These are phyloP conservation scores for Thecaphora frezii DNA, from an alignment of 1,284 basidiomycete species.

Conservation along the genomic window DNA sequence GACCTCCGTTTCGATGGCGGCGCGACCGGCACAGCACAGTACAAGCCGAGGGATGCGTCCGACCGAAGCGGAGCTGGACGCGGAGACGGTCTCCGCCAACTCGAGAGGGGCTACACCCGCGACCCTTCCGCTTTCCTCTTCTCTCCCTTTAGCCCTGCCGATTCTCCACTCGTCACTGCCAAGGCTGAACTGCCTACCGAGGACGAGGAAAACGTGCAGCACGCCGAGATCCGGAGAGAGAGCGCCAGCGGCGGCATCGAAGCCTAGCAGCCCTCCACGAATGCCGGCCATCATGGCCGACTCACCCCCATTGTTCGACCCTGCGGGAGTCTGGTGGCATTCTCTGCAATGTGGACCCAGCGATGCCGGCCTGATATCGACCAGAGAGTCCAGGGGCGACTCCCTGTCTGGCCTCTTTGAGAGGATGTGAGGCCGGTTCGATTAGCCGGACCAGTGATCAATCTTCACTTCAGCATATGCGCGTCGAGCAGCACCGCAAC, in stretches of 20 bases:
- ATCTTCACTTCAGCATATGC: too few relatives aligned
- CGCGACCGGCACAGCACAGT: constrained; percentile 7
- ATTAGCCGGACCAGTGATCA: too few relatives aligned
- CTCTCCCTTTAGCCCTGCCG: constrained; percentile 39
- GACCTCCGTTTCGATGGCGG: constrained; percentile 27
- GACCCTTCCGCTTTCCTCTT: constrained; percentile 42
- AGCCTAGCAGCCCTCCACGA: not conserved
- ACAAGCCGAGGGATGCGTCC: constrained; percentile 13
- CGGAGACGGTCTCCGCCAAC: not conserved
- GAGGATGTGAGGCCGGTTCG: too few relatives aligned
- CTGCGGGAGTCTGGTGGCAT: too few relatives aligned
- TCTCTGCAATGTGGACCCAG: too few relatives aligned
- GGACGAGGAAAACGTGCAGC: not conserved
- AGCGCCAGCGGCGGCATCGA: too few relatives aligned
- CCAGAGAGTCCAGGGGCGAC: too few relatives aligned
- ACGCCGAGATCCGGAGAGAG: not conserved
- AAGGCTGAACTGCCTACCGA: constrained; percentile 24
- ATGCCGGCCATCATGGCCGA: too few relatives aligned
- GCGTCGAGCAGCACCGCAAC: too few relatives aligned
- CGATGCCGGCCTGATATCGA: too few relatives aligned
- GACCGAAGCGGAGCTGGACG: constrained; percentile 1
- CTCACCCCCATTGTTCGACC: too few relatives aligned
- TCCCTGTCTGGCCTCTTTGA: too few relatives aligned
- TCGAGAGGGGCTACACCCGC: constrained; percentile 21
- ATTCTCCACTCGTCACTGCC: constrained; percentile 35